Conservation (phyloP, 208 protist genomes). For the Crithidia expoeki region DNA sequence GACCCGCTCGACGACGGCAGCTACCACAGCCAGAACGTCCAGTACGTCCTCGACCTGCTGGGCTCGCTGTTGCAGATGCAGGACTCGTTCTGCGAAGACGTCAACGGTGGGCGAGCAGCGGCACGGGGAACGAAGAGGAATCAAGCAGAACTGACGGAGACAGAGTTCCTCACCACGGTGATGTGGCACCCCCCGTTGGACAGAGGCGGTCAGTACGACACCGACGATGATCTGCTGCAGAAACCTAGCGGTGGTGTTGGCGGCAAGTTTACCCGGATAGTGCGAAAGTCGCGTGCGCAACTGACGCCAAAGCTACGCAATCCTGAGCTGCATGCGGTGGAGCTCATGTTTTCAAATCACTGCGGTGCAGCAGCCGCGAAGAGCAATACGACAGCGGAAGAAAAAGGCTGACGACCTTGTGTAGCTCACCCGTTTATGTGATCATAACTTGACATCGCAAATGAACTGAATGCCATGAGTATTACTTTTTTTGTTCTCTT, state of each 20-base stretch:
- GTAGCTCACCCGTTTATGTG: too few species aligned
- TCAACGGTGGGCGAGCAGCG: constrained; percentile 1
- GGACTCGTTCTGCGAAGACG: constrained; percentile 30
- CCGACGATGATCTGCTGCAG: constrained; percentile 2
- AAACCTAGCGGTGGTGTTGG: background rate
- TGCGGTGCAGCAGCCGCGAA: background rate
- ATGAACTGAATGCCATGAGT: too few species aligned
- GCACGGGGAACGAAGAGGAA: background rate
- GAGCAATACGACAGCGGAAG: background rate
- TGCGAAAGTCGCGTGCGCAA: constrained; percentile 1
- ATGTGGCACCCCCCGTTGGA: constrained; percentile 23
- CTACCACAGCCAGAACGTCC: constrained; percentile 71
- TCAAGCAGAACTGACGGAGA: constrained; percentile 8
- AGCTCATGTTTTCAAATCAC: constrained; percentile 28
- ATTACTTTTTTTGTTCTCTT: too few species aligned
- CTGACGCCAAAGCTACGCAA: constrained; percentile 21
- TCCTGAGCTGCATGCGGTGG: constrained; percentile 29
- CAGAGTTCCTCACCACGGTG: constrained; percentile 21
- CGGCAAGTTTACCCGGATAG: constrained; percentile 8
- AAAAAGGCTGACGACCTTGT: too few species aligned
- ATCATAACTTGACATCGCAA: too few species aligned
- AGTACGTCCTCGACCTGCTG: constrained; percentile 63
- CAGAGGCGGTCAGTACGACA: constrained; percentile 3
- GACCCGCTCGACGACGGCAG: constrained; percentile 54
- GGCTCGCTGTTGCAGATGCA: constrained; percentile 43